These are phyloP conservation scores for Pichia sp. DNA, from an alignment of 1,139 yeast species.

Conservation along the genomic window DNA sequence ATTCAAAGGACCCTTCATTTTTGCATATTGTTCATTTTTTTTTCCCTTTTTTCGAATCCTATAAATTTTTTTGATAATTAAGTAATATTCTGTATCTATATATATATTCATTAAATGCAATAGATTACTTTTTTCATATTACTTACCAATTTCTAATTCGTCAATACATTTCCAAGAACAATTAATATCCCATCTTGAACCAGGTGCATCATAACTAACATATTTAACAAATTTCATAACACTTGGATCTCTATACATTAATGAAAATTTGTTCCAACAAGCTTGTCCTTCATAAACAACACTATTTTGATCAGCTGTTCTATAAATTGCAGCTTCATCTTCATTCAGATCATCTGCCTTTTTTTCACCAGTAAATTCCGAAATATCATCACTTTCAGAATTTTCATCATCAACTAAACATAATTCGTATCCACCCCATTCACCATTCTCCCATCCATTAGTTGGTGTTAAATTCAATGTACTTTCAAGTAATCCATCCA, in stretches of 20 bases:
- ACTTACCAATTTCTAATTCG: slow-evolving; percentile 13
- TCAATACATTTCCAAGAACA: slow-evolving; percentile 71
- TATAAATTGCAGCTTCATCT: slow-evolving; percentile 54
- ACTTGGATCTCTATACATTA: slow-evolving; percentile 77
- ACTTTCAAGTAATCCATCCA: slow-evolving; percentile 57
- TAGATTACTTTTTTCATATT: neutral
- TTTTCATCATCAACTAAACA: slow-evolving; percentile 63
- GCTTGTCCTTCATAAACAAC: slow-evolving; percentile 80
- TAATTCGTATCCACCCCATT: slow-evolving; percentile 88
- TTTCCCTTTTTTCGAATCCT: too few species aligned
- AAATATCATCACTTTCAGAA: slow-evolving; percentile 27
- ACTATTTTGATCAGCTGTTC: slow-evolving; percentile 59
- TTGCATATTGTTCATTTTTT: too few species aligned
- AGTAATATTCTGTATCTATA: too few species aligned
- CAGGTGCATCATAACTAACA: slow-evolving; percentile 80
- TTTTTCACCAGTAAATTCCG: slow-evolving; percentile 18
- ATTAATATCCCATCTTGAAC: slow-evolving; percentile 87
- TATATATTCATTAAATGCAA: too few species aligned
- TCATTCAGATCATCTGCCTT: slow-evolving; percentile 44
- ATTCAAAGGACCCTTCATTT: too few species aligned
- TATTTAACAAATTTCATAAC: slow-evolving; percentile 89
- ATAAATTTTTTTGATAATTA: too few species aligned
- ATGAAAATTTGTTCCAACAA: slow-evolving; percentile 69
- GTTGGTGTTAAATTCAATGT: slow-evolving; percentile 76
- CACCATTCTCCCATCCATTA: slow-evolving; percentile 79